phyloP scores from a whole-genome alignment of 345 rosid species.

The Odontarrhena argentea region DNA sequence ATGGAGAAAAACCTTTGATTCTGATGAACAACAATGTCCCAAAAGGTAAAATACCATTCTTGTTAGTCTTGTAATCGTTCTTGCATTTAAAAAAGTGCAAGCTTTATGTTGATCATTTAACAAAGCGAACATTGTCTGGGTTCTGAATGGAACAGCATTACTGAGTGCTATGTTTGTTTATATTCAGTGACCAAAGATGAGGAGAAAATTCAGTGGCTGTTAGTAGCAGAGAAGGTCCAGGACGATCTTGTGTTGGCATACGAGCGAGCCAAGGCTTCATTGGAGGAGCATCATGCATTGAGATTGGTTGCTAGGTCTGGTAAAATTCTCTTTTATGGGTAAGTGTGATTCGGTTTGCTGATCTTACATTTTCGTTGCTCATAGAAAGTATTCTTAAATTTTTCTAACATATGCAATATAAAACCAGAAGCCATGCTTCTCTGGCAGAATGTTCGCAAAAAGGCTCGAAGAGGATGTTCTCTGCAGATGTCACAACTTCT shows the following conservation, averaged over 20 bases:
- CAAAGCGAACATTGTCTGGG: too few species aligned
- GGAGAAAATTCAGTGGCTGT: conserved; percentile 46
- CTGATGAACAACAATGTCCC: conserved; percentile 41
- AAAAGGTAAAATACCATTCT: conserved; percentile 9
- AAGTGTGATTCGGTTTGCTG: conserved; percentile 25
- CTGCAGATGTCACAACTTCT: conserved; percentile 48
- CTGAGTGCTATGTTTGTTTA: neutral
- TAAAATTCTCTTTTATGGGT: conserved; percentile 49
- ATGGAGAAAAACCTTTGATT: conserved; percentile 42
- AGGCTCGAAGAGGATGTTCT: conserved; percentile 41
- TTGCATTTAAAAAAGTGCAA: neutral
- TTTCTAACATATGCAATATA: conserved; percentile 6
- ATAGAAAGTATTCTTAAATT: neutral
- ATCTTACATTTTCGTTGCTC: conserved; percentile 3
- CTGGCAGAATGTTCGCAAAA: conserved; percentile 40
- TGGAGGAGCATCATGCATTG: conserved; percentile 28
- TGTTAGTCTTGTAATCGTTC: neutral
- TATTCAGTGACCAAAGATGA: conserved; percentile 17
- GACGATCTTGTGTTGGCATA: conserved; percentile 52
- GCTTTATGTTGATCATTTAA: neutral
- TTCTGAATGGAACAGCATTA: too few species aligned
- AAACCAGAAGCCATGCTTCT: conserved; percentile 28
- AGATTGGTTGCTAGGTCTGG: conserved; percentile 63
- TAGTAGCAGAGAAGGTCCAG: conserved; percentile 51
- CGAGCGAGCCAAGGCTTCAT: conserved; percentile 40